phyloP scores from a whole-genome alignment of 345 rosid genomes.

The Syzygium jambos region DNA sequence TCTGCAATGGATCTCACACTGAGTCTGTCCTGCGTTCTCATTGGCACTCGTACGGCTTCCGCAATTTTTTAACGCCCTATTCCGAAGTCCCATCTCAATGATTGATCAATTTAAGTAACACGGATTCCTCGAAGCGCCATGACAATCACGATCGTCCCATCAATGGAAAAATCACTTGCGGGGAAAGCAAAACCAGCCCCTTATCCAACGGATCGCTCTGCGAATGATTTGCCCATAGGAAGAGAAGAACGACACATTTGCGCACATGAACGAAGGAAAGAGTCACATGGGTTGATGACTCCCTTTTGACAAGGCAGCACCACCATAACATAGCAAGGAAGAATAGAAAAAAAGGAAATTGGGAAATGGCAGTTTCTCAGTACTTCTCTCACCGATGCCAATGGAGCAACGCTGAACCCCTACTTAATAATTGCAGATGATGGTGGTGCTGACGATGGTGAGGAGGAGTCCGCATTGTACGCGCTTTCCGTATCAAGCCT shows the following conservation, averaged over 20 bases:
- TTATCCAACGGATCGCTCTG: not conserved
- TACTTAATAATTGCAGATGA: not conserved
- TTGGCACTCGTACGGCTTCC: not conserved
- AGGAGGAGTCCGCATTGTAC: not conserved
- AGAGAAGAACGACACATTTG: not conserved
- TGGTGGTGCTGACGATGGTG: not conserved
- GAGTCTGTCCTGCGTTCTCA: not conserved
- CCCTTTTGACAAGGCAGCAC: not conserved
- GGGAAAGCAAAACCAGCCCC: not conserved
- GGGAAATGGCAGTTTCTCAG: not conserved
- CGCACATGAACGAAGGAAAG: not conserved
- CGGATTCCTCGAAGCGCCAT: not conserved
- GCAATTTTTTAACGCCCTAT: not conserved
- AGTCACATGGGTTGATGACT: not conserved
- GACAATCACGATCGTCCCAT: not conserved
- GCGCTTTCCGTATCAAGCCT: not conserved
- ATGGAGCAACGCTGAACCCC: not conserved
- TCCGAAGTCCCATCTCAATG: not conserved
- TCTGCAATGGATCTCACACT: not conserved
- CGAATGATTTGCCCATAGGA: no score
- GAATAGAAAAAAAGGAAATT: no score
- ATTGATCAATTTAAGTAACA: not conserved
- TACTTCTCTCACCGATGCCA: not conserved
- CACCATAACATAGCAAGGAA: not conserved
- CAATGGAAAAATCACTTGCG: not conserved